Evolutionary conservation across 306 rosid species (phyloP), one percentile per base, ranked within the genome.

Genomic region (Sechiopsis laciniata): DNA sequence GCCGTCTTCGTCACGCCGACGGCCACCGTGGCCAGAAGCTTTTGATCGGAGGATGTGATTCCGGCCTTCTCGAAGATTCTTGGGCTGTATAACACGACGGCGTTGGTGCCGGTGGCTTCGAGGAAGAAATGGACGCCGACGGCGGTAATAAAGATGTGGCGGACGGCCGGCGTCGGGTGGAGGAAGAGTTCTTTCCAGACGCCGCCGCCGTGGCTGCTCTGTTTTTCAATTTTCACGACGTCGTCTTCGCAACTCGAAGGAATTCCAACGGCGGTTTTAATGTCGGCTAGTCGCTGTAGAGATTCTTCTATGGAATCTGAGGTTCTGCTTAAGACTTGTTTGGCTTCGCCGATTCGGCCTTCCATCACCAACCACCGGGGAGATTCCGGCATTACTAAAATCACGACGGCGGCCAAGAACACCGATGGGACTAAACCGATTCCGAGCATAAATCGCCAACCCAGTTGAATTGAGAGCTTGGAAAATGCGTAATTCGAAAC

Each of bases 311-410:
- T 62, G 17, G 87, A 79, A 62, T 90, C 96, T 0, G 96, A 90
- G 62, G 90, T 90, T 81, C 75, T 84, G 78, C 84, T 64, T 0
- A 92, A 91, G 29, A 88, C 95, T 54, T 32, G 70, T 32, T 0
- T 84, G 5, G 96, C 96, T 0, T 90, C 96, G 1, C 89, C 96
- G 0, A 92, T 78, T 12, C 91, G 89, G 7, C 98, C 98, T n/a
- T 79, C 82, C 95, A 92, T 87, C 13, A 90, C 88, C 0, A 92
- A 89, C 98, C 98, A 92, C 0, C 96, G 80, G 0, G 98, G 98
- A 0, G 96, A 92, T 67, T 92, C 98, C 0, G 98, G 96, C 96
- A 92, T 88, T 65, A 87, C 86, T 37, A 92, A 19, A 7, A 59
- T 59, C n/a, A 88, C 96, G 20, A 85, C 86, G 0, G 86, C 5